These are phyloP conservation scores for Tubosaeta sp. DNA, from an alignment of 768 basidiomycete species.

Conservation along the genomic window DNA sequence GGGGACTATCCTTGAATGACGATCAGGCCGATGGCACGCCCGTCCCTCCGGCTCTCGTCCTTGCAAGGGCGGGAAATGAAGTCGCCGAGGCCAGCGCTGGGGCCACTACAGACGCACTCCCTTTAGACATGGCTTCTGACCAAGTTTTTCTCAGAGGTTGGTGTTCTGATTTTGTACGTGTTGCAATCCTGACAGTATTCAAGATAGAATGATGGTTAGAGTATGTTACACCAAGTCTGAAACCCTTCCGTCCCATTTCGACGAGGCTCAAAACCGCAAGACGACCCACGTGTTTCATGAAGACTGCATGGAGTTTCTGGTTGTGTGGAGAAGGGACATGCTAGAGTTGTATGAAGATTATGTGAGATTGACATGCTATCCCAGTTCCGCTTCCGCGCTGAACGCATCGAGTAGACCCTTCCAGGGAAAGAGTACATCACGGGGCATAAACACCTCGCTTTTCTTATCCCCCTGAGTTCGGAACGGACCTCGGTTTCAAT, in stretches of 20 bases:
- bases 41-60: constrained; percentile 60
- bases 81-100: constrained; percentile 64
- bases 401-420: constrained; percentile 39
- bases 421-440: constrained; percentile 65
- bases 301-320: constrained; percentile 79
- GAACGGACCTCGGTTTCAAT: constrained; percentile 68
- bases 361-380: constrained; percentile 42
- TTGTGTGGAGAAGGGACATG: constrained; percentile 73
- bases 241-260: constrained; percentile 47
- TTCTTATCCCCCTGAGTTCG: constrained; percentile 66
- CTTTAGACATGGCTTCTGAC: constrained; percentile 32
- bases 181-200: constrained; percentile 14
- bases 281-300: constrained; percentile 58
- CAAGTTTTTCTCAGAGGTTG: constrained; percentile 75
- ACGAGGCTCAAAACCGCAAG: constrained; percentile 64
- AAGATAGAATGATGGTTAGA: constrained; percentile 89
- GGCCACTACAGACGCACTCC: constrained; percentile 36
- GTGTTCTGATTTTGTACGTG: constrained; percentile 7
- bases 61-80: constrained; percentile 54
- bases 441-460: constrained; percentile 76
- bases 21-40: constrained; percentile 30
- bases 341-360: constrained; percentile 85
- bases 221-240: constrained; percentile 61
- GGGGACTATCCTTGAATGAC: background rate
- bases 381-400: background rate